Evolutionary conservation across 148 eudicot genomes (phyloP).

Genomic region (Heliosperma pusillum): DNA sequence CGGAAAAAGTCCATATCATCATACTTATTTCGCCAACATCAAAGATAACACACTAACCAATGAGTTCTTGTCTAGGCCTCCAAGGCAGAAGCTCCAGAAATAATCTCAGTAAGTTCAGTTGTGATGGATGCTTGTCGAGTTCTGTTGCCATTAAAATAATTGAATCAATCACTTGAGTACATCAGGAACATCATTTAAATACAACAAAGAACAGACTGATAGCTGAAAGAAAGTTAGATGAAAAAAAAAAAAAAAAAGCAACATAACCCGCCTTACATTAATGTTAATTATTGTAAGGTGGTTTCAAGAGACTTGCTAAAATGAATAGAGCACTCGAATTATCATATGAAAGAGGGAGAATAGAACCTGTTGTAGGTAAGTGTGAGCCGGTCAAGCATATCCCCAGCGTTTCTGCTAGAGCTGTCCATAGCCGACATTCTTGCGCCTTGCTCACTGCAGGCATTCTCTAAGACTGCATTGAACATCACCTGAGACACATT

Average conservation of each 20-base stretch:
- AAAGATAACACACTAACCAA: constrained; percentile 15
- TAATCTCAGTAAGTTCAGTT: constrained; percentile 79
- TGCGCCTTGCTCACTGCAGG: constrained; percentile 91
- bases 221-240: not conserved
- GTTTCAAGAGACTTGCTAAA: not conserved
- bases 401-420: constrained; percentile 88
- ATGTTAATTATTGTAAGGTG: not conserved
- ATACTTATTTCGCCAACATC: constrained; percentile 52
- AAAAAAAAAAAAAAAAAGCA: not conserved
- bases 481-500: constrained; percentile 53
- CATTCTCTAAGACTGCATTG: constrained; percentile 82
- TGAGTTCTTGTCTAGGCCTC: constrained; percentile 38
- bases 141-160: constrained; percentile 33
- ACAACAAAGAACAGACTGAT: not conserved
- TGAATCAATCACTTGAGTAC: constrained; percentile 20
- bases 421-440: constrained; percentile 93
- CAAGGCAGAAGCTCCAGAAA: constrained; percentile 90
- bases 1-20: constrained; percentile 23
- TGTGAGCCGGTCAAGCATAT: constrained; percentile 85
- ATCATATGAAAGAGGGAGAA: constrained; percentile 14
- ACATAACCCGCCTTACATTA: not conserved
- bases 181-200: not conserved
- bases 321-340: not conserved
- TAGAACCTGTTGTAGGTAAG: constrained; percentile 72
- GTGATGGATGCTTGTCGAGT: constrained; percentile 97